Evolutionary conservation across 2,329 filamentous ascomycete genomes (phyloP).

Genomic region (Allantophomopsis lycopodina): DNA sequence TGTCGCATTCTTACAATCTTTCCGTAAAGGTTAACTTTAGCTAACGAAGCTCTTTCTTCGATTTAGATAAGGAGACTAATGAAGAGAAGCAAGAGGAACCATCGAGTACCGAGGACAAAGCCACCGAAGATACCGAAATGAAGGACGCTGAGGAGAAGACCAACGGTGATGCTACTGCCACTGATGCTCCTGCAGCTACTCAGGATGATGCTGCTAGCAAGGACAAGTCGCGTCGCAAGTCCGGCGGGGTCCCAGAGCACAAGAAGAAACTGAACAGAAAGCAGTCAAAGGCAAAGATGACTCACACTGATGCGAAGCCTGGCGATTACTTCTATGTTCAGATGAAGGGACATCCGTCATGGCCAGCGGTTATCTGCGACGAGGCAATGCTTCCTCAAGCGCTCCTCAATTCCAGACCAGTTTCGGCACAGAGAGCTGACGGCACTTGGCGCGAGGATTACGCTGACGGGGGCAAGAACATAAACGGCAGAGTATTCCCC

Average conservation of each 20-base stretch:
- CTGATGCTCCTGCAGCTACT: conserved; percentile 13
- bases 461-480: conserved; percentile 75
- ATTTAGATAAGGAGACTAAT: too few relatives aligned
- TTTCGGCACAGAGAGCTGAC: conserved; percentile 69
- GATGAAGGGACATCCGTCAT: conserved; percentile 87
- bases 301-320: conserved; percentile 68
- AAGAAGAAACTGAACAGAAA: conserved; percentile 72
- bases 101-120: too few relatives aligned
- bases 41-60: too few relatives aligned
- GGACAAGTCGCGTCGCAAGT: conserved; percentile 57
- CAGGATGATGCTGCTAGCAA: conserved; percentile 15
- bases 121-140: neutral
- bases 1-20: too few relatives aligned
- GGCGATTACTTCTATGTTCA: conserved; percentile 88
- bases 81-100: too few relatives aligned
- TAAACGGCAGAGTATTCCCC: conserved; percentile 73
- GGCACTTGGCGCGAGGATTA: conserved; percentile 82
- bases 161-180: conserved; percentile 17
- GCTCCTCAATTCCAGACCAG: conserved; percentile 65
- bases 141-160: conserved; percentile 2
- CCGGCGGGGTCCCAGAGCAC: conserved; percentile 48
- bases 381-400: conserved; percentile 82
- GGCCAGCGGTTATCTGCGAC: conserved; percentile 89
- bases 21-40: too few relatives aligned
- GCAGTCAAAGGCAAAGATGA: conserved; percentile 59